Base-by-base conservation (phyloP, 768 basidiomycete species). In the Amyloporia xantha region DNA sequence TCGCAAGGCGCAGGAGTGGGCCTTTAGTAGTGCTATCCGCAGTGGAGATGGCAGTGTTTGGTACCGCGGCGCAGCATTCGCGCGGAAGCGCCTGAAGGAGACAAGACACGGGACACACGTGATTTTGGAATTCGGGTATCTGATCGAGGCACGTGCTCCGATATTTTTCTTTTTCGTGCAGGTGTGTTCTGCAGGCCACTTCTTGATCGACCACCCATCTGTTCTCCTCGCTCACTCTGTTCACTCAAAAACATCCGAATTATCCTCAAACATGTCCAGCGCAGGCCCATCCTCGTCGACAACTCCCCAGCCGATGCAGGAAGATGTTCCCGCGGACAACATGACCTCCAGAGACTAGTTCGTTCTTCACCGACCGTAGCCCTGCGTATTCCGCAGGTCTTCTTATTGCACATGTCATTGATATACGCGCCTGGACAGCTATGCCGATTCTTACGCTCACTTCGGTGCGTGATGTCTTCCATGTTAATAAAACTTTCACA, bases 381-480 rank as follows among this genome's bases (percentile, higher is more conserved):
- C 30, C 7, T 15, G 7, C 30, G 30, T 7, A 7, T 15, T 7
- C 15, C 7, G 30, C 30, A 33, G n/a, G n/a, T n/a, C n/a, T n/a
- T n/a, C n/a, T 35, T 26, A 10, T n/a, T 25, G 24, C 12, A 19
- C 25, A 41, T n/a, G 23, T n/a, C 13, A 4, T 43, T 51, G 11
- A 53, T 48, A 37, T 17, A n/a, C 33, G 21, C 43, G 17, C 51
- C 40, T 49, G 30, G 50, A 57, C 69, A 92, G 90, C 73, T 92
- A 94, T 75, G 91, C 91, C 49, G 91, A 95, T 67, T 95, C 91
- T 20, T 95, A 95, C 65, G 92, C 92, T 28, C 91, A 94, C 70
- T 94, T 94, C 52, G 91, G 91, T 91, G 33, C 37, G 51, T 15
- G 37, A 23, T 17, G 21, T 27, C 20, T 25, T 24, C 17, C 21